These are phyloP conservation scores for Arctium minus DNA, from an alignment of 129 eudicot species.

Conservation along the genomic window DNA sequence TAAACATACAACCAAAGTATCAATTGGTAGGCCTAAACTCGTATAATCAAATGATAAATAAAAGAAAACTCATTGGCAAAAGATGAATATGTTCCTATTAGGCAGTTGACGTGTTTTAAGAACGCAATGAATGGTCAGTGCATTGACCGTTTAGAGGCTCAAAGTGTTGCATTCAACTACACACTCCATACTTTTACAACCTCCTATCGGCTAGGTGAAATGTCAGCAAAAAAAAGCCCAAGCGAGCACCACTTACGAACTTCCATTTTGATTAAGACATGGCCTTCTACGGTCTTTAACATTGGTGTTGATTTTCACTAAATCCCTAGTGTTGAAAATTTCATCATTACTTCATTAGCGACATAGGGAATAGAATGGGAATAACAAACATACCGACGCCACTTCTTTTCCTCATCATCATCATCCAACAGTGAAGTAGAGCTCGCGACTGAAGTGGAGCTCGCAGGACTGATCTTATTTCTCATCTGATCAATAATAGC, in stretches of 20 bases:
- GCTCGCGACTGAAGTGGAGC: constrained; percentile 23
- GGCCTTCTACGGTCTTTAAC: too few relatives aligned
- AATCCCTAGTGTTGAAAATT: too few relatives aligned
- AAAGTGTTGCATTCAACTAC: too few relatives aligned
- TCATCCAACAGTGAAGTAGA: constrained; percentile 24
- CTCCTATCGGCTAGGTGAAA: too few relatives aligned
- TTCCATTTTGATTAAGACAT: too few relatives aligned
- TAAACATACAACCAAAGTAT: neutral
- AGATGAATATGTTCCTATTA: neutral
- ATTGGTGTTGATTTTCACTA: too few relatives aligned
- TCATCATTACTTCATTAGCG: neutral
- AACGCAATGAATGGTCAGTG: too few relatives aligned
- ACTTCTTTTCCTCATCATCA: constrained; percentile 54
- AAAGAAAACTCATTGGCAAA: neutral
- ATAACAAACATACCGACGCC: constrained; percentile 48
- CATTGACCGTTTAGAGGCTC: too few relatives aligned
- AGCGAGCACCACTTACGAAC: too few relatives aligned
- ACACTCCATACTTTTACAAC: too few relatives aligned
- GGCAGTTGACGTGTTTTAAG: too few relatives aligned
- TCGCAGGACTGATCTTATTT: constrained; percentile 28
- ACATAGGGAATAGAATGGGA: neutral
- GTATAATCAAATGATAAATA: neutral
- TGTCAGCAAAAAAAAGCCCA: too few relatives aligned
- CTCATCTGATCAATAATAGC: constrained; percentile 51
- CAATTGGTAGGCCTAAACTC: neutral